A percentile compares a stretch with the other conserved stretches of the same genome.
Evolutionary conservation across 2,329 filamentous ascomycete genomes (phyloP).

Genomic region (Ophiostoma tasmaniense): DNA sequence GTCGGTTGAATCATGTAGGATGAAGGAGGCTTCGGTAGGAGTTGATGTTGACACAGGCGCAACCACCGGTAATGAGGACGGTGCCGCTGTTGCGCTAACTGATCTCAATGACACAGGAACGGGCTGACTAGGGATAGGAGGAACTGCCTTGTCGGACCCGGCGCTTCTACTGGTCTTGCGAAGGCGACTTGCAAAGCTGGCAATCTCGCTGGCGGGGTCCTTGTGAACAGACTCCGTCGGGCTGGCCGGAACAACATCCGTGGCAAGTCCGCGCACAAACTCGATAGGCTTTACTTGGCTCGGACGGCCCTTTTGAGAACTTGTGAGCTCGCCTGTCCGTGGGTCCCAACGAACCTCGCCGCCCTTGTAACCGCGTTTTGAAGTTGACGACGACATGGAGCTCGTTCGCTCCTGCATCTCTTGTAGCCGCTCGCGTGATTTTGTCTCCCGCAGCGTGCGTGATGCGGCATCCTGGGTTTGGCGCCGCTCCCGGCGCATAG

Average conservation of each 20-base stretch:
- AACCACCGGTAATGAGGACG: not conserved
- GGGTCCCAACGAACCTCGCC: conserved; percentile 53
- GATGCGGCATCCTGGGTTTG: conserved; percentile 35
- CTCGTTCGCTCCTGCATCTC: conserved; percentile 23
- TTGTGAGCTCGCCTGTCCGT: conserved; percentile 57
- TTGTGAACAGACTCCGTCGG: conserved; percentile 7
- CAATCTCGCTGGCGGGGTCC: conserved; percentile 21
- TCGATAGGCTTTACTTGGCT: conserved; percentile 49
- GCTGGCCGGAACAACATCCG: conserved; percentile 13
- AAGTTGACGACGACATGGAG: conserved; percentile 13
- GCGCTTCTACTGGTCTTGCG: conserved; percentile 21
- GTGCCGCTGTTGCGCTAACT: not conserved
- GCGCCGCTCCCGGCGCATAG: conserved; percentile 43
- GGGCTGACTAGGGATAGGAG: not conserved
- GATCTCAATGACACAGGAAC: not conserved
- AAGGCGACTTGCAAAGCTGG: conserved; percentile 38
- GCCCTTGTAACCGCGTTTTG: conserved; percentile 23
- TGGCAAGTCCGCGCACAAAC: conserved; percentile 33
- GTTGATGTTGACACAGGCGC: not conserved
- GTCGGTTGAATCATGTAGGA: conserved; percentile 20
- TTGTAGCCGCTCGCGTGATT: conserved; percentile 30
- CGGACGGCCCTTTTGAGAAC: conserved; percentile 45
- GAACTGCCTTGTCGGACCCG: not conserved
- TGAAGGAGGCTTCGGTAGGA: not conserved
- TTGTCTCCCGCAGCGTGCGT: conserved; percentile 32